These are phyloP conservation scores for Ramaria sp. DNA, from an alignment of 768 basidiomycete species.

Conservation along the genomic window DNA sequence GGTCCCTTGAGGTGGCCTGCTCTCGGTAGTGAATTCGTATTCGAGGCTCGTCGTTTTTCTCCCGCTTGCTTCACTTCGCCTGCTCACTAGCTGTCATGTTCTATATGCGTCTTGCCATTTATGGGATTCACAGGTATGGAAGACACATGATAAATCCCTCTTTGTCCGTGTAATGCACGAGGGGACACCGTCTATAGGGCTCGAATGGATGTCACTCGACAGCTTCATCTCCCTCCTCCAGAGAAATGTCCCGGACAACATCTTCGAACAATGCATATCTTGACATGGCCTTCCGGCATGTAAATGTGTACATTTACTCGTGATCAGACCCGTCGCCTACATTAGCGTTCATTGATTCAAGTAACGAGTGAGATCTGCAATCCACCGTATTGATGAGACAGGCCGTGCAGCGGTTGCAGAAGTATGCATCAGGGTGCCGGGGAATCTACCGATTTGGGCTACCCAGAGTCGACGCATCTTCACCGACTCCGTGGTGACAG, in stretches of 20 bases:
- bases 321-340: neutral
- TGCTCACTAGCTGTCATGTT: neutral
- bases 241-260: slow-evolving; percentile 24
- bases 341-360: neutral
- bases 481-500: too few relatives aligned
- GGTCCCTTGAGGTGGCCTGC: slow-evolving; percentile 30
- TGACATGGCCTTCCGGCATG: neutral
- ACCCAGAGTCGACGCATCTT: too few relatives aligned
- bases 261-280: slow-evolving; percentile 7
- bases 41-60: slow-evolving; percentile 4
- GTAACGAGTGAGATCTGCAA: neutral
- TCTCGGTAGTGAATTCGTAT: slow-evolving; percentile 13
- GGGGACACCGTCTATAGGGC: slow-evolving; percentile 26
- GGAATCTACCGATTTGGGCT: too few relatives aligned
- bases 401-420: too few relatives aligned
- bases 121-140: slow-evolving; percentile 29
- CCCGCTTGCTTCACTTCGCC: too few relatives aligned
- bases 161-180: slow-evolving; percentile 37
- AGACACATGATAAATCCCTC: slow-evolving; percentile 10
- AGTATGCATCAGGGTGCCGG: too few relatives aligned
- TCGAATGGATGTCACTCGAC: slow-evolving; percentile 28
- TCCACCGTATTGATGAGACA: too few relatives aligned
- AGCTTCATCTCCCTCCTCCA: slow-evolving; percentile 25
- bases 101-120: neutral
- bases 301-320: too few relatives aligned